Percentiles rank a stretch among this genome's conserved stretches.
Evolutionary conservation across 306 rosid species (phyloP).

Genomic region (Pyrus communis): DNA sequence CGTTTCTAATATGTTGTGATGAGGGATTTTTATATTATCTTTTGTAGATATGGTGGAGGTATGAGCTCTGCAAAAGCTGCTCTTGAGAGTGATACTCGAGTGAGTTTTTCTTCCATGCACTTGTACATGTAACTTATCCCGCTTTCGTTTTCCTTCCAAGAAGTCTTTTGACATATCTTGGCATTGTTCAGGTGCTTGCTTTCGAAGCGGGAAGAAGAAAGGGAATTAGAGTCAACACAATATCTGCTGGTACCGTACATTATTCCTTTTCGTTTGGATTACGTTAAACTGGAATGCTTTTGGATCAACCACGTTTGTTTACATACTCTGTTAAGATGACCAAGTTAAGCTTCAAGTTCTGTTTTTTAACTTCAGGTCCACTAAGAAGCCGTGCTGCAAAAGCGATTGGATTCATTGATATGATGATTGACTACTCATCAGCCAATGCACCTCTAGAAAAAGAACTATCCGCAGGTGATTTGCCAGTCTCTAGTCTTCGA

Average conservation of each 20-base stretch:
- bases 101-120: slow-evolving; percentile 21
- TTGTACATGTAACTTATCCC: background rate
- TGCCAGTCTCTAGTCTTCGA: background rate
- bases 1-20: background rate
- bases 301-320: background rate
- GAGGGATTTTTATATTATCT: slow-evolving; percentile 2
- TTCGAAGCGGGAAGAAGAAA: slow-evolving; percentile 93
- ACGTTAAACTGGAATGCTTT: background rate
- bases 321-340: background rate
- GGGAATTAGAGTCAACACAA: slow-evolving; percentile 76
- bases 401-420: slow-evolving; percentile 93
- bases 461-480: slow-evolving; percentile 72
- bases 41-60: slow-evolving; percentile 88
- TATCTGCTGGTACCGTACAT: slow-evolving; percentile 64
- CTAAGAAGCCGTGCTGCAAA: slow-evolving; percentile 94
- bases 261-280: background rate
- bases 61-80: slow-evolving; percentile 99
- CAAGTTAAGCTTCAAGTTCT: background rate
- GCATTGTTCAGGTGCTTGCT: slow-evolving; percentile 72
- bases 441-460: slow-evolving; percentile 86
- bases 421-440: slow-evolving; percentile 80
- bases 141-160: background rate
- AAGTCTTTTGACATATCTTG: background rate
- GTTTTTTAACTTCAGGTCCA: slow-evolving; percentile 50
- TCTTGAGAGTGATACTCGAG: slow-evolving; percentile 90